Conservation (phyloP, 1,284 basidiomycete genomes). For the Veloboletus limbatus region DNA sequence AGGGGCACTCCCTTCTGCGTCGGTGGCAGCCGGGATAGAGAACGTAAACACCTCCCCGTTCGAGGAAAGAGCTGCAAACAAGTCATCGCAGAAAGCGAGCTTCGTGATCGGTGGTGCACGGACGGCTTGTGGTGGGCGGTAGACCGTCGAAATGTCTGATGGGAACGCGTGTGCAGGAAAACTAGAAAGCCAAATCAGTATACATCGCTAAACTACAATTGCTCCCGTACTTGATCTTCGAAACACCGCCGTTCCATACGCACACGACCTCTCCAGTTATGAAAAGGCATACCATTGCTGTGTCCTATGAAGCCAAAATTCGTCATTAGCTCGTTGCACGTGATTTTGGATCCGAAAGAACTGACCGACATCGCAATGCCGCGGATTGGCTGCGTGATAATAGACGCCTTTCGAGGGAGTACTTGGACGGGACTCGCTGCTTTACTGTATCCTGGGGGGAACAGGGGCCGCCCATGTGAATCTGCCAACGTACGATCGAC, state of each 20-base stretch:
- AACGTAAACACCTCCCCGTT: conserved; percentile 95
- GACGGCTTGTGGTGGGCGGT: conserved; percentile 74
- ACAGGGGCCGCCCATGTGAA: no score
- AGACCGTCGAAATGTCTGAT: conserved; percentile 64
- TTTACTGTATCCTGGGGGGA: conserved; percentile 67
- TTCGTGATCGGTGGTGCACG: conserved; percentile 76
- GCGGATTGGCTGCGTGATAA: conserved; percentile 67
- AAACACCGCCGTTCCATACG: conserved; percentile 74
- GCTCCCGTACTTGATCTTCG: conserved; percentile 65
- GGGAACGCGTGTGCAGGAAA: conserved; percentile 73
- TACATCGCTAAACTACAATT: conserved; percentile 9
- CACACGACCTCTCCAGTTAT: conserved; percentile 78
- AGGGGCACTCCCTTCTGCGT: conserved; percentile 24
- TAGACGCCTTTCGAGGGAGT: conserved; percentile 80
- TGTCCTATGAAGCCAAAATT: conserved; percentile 52
- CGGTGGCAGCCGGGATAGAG: conserved; percentile 42
- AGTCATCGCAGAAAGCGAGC: conserved; percentile 77
- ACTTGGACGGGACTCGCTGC: conserved; percentile 76
- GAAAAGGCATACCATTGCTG: conserved; percentile 78
- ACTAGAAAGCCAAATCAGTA: conserved; percentile 33
- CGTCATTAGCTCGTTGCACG: conserved; percentile 7
- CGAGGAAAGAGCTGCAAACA: conserved; percentile 82
- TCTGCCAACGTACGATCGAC: not conserved
- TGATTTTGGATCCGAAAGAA: conserved; percentile 13
- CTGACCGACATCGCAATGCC: conserved; percentile 71